Evolutionary conservation across 1,284 basidiomycete genomes (phyloP), one percentile per base, ranked within the genome.

Genomic region (Boletus nobilissimus): DNA sequence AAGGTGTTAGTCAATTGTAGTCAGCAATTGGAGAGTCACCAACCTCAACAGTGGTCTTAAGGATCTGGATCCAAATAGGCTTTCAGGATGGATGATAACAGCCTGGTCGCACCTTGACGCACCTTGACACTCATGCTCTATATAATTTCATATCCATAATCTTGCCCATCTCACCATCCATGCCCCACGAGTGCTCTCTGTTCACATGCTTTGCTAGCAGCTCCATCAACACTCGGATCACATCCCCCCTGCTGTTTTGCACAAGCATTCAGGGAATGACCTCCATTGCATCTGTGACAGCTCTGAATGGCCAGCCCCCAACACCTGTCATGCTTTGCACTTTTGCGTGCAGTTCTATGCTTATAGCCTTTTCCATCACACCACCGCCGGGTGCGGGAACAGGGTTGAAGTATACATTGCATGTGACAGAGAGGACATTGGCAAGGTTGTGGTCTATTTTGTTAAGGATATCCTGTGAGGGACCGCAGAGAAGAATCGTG

Each of bases 371-470:
- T 89, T 99, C 98, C 4, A 97, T 98, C 26, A 98, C 98, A 65
- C 98, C 98, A 36, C 98, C 98, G 26, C 98, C 97, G 0, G 98
- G 98, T 0, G 95, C 95, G 32, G 99, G 93, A 24, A 91, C 87
- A 1, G 98, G 98, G 89, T 99, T 96, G 89, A 99, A 99, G 77
- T 99, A 94, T 63, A 97, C 98, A 83, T 99, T 99, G 54, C 98
- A 93, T 1, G 98, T 98, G 64, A 99, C 97, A 38, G 95, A 93
- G 96, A 99, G 99, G 64, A 98, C 98, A 83, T 99, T 98, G 2
- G 97, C 97, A 46, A 99, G 91, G 87, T 99, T 99, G 68, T 97
- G 93, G 87, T 99, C 98, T 82, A 99, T 96, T 88, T 99, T 98
- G 87, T 99, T 98, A 64, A 99, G 90, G 83, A 99, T 97, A 85